Percentiles rank a stretch among this genome's conserved stretches.
Evolutionary conservation across 2,329 filamentous ascomycete genomes (phyloP).

Genomic region (Stenocarpella maydis): DNA sequence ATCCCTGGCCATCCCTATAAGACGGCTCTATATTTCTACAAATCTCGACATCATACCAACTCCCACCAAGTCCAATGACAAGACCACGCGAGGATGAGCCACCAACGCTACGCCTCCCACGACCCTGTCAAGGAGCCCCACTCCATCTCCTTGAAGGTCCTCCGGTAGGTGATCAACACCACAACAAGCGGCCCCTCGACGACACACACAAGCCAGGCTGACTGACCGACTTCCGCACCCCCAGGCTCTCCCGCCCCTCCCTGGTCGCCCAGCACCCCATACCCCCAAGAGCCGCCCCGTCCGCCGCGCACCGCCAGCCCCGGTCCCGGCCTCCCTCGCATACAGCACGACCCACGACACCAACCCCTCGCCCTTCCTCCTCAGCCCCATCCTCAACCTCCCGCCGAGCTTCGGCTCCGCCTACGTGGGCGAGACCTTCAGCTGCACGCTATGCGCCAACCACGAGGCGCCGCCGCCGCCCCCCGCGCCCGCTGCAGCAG

Average conservation of each 20-base stretch:
- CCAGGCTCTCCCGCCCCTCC: constrained; percentile 82
- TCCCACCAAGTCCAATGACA: not conserved
- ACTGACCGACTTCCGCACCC: not conserved
- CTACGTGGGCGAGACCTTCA: constrained; percentile 94
- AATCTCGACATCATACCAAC: not conserved
- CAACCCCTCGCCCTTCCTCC: constrained; percentile 64
- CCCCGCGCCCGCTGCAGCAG: constrained; percentile 35
- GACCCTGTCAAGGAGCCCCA: constrained; percentile 77
- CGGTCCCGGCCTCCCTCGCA: constrained; percentile 73
- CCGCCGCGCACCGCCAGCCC: constrained; percentile 54
- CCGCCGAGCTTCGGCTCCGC: constrained; percentile 92
- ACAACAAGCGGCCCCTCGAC: too few species aligned
- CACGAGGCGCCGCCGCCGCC: constrained; percentile 67
- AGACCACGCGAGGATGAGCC: constrained; percentile 55
- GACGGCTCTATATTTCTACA: not conserved
- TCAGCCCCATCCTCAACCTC: constrained; percentile 77
- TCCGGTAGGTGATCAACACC: constrained; percentile 59
- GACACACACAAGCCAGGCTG: constrained; percentile 29
- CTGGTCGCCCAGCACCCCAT: constrained; percentile 76
- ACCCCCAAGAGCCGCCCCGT: constrained; percentile 50
- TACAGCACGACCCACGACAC: constrained; percentile 61
- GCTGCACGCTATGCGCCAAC: constrained; percentile 95
- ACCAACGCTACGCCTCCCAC: constrained; percentile 65
- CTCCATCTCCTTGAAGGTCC: constrained; percentile 79
- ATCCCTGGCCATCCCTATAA: not conserved